phyloP scores from a whole-genome alignment of 176 grass and related monocot species.

The Thalia dealbata region DNA sequence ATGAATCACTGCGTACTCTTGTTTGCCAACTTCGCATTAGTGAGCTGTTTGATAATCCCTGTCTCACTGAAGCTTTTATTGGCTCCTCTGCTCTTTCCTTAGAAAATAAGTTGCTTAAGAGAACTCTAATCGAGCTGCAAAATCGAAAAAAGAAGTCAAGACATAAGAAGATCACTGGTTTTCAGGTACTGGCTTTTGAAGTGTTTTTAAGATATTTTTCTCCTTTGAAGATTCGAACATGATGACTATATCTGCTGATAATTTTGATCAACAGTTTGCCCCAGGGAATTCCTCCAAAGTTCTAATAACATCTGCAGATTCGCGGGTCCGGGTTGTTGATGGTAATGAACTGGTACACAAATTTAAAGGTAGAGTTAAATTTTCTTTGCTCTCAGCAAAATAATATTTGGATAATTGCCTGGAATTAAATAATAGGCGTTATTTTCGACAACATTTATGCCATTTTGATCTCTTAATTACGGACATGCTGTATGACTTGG shows the following conservation, averaged over 20 bases:
- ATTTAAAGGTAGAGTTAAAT: constrained; percentile 61
- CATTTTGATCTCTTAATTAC: not conserved
- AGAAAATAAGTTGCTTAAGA: constrained; percentile 84
- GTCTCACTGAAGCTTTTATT: constrained; percentile 19
- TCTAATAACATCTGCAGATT: constrained; percentile 88
- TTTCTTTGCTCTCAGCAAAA: not conserved
- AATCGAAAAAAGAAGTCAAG: constrained; percentile 86
- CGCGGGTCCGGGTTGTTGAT: constrained; percentile 72
- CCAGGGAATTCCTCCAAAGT: constrained; percentile 78
- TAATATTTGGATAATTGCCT: not conserved
- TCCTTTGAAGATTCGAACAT: not conserved
- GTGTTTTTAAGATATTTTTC: constrained; percentile 1
- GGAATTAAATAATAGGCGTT: not conserved
- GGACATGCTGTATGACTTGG: not conserved
- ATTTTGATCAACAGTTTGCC: constrained; percentile 56
- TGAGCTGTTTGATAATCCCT: constrained; percentile 7
- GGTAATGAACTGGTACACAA: constrained; percentile 70
- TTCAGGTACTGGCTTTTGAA: constrained; percentile 50
- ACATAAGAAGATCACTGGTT: constrained; percentile 93
- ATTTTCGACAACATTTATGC: not conserved
- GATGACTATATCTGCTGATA: constrained; percentile 22
- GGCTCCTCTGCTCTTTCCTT: constrained; percentile 19
- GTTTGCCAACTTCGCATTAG: not conserved
- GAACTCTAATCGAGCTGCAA: constrained; percentile 67
- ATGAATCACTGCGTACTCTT: not conserved